A percentile compares a stretch with the other conserved stretches of the same genome.
Evolutionary conservation across 805 yeast genomes (phyloP).

Genomic region (Kazachstania psychrophila): DNA sequence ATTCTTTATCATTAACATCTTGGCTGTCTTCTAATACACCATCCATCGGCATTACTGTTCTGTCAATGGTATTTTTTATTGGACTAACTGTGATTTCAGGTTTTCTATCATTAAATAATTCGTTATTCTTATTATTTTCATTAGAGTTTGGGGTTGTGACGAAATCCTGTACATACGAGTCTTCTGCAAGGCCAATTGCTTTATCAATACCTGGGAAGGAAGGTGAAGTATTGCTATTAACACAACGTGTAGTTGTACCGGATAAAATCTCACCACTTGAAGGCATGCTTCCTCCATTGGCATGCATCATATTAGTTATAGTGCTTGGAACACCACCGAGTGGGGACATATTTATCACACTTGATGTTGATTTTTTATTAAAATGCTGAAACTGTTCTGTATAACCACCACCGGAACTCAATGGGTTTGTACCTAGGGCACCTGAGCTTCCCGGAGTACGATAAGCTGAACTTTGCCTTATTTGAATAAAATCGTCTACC

Average conservation of each 20-base stretch:
- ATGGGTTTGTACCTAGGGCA: constrained; percentile 19
- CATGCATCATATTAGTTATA: neutral
- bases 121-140: constrained; percentile 10
- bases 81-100: constrained; percentile 13
- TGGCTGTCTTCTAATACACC: neutral
- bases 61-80: constrained; percentile 8
- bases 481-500: constrained; percentile 33
- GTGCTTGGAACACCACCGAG: constrained; percentile 1
- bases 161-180: constrained; percentile 11
- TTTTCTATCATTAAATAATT: constrained; percentile 10
- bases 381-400: constrained; percentile 27
- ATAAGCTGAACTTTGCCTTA: constrained; percentile 32
- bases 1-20: constrained; percentile 19
- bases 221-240: constrained; percentile 6
- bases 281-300: neutral
- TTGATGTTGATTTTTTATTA: constrained; percentile 12
- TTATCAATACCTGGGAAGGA: constrained; percentile 10
- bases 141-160: constrained; percentile 13
- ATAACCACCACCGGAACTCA: constrained; percentile 28
- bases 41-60: constrained; percentile 3
- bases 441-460: constrained; percentile 30
- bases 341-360: constrained; percentile 1
- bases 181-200: constrained; percentile 7
- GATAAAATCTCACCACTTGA: neutral
- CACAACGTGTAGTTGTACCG: neutral